phyloP scores from a whole-genome alignment of 1,284 basidiomycete genomes.

The Fistulinella staudtii region DNA sequence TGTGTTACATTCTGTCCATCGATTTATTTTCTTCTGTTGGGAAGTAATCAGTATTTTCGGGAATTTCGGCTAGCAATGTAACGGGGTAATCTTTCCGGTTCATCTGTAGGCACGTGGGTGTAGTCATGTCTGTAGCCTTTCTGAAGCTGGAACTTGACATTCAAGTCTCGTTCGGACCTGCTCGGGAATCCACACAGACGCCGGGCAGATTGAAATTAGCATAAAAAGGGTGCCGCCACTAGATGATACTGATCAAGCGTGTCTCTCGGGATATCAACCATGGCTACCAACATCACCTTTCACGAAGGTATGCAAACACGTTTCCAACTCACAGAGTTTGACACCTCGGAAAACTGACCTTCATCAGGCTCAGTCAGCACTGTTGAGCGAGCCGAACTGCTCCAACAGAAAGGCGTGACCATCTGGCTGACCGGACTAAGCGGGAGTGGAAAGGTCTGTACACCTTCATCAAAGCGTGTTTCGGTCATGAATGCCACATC shows the following conservation, averaged over 20 bases:
- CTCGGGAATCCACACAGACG: too few relatives aligned
- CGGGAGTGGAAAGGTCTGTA: constrained; percentile 79
- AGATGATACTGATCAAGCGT: background rate
- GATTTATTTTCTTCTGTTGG: background rate
- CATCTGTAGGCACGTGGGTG: too few relatives aligned
- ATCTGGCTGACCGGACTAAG: constrained; percentile 96
- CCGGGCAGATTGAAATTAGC: too few relatives aligned
- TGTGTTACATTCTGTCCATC: background rate
- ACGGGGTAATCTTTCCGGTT: too few relatives aligned
- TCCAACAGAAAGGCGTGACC: constrained; percentile 82
- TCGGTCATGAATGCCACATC: constrained; percentile 2
- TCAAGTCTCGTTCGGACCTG: too few relatives aligned
- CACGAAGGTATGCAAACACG: constrained; percentile 29
- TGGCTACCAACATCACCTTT: constrained; percentile 35
- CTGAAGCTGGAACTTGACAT: too few relatives aligned
- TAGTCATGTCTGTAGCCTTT: too few relatives aligned
- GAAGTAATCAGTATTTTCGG: too few relatives aligned
- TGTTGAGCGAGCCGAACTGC: constrained; percentile 62
- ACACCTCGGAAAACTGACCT: constrained; percentile 6
- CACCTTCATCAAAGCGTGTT: background rate
- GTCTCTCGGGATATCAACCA: constrained; percentile 9
- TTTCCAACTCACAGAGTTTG: too few relatives aligned
- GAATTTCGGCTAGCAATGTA: too few relatives aligned
- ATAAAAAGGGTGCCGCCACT: too few relatives aligned
- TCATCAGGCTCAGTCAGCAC: constrained; percentile 65